Evolutionary conservation across 139 green algal species (phyloP), one percentile per base, ranked within the genome.

Genomic region (Tetraselmis striata): DNA sequence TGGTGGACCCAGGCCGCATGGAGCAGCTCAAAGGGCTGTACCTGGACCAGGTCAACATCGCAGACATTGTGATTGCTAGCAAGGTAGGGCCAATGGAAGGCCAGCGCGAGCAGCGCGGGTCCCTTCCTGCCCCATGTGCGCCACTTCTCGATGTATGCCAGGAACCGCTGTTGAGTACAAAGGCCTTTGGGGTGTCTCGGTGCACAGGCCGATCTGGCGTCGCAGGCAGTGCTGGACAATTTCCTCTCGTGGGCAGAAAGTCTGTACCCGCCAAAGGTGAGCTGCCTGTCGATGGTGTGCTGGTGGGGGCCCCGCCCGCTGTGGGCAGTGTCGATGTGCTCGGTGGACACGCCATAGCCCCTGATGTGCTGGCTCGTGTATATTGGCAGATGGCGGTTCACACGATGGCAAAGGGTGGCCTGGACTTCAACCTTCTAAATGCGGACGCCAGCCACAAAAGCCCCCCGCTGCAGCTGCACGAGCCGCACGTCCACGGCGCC

Each of bases 21-120:
- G 27, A 11, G 58, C 59, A 58, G 23, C 23, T 77, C 22, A 59
- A 81, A 24, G 75, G 58, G 28, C 32, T 74, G 30, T 29, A 45
- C 59, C 29, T 32, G 32, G 81, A 87, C 58, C 90, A 93, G 76
- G 75, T 93, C 23, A 89, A 84, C 29, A 78, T 90, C 0, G 88
- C 89, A 27, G 86, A 93, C 26, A 59, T 93, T 25, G 27, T 93
- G 31, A 83, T 93, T 11, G 90, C 87, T 0, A 83, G 78, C 59
- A 93, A 93, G 77, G 87, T 85, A 25, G 90, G 93, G 79, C 32
- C 86, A 77, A 77, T 58, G 58, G 28, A 28, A 67, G 32, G 83
- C 78, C 74, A 22, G 77, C 31, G 31, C 18, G 1, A 78, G n/a
- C 5, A 59, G 32, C n/a, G n/a, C n/a, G n/a, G n/a, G n/a, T n/a